Percentiles rank a stretch among this genome's conserved stretches.
Evolutionary conservation across 441 rosid species (phyloP).

Genomic region (Eutrema salsugineum): DNA sequence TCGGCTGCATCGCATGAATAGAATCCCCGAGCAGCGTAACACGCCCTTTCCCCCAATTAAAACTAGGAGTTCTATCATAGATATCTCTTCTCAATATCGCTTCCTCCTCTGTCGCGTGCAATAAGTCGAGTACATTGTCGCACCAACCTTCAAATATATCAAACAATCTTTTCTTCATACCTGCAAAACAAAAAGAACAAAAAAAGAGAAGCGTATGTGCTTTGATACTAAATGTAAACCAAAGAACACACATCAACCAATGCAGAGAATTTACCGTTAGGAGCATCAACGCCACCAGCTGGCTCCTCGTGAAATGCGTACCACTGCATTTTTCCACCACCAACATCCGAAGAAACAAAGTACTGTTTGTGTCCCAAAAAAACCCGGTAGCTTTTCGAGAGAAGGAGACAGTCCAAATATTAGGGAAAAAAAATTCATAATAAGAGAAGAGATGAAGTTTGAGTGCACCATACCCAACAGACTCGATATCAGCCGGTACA

Average conservation of each 20-base stretch:
- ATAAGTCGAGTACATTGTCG: slow-evolving; percentile 76
- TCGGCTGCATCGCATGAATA: slow-evolving; percentile 96
- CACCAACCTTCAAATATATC: slow-evolving; percentile 90
- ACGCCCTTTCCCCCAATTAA: slow-evolving; percentile 88
- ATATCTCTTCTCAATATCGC: slow-evolving; percentile 86
- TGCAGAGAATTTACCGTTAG: slow-evolving; percentile 41
- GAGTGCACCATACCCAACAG: slow-evolving; percentile 65
- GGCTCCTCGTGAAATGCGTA: slow-evolving; percentile 87
- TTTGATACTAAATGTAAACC: slow-evolving; percentile 3
- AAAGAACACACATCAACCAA: slow-evolving; percentile 1
- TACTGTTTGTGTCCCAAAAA: slow-evolving; percentile 96
- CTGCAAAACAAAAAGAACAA: slow-evolving; percentile 31
- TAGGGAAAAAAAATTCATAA: not conserved
- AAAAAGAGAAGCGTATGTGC: not conserved
- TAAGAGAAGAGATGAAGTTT: not conserved
- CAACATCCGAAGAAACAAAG: slow-evolving; percentile 95
- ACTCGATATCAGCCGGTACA: slow-evolving; percentile 83
- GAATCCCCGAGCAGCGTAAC: slow-evolving; percentile 95
- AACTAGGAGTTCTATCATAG: slow-evolving; percentile 65
- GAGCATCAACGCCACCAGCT: slow-evolving; percentile 71
- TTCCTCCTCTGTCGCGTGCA: slow-evolving; percentile 72
- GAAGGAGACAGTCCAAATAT: slow-evolving; percentile 1
- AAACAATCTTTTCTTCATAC: slow-evolving; percentile 74
- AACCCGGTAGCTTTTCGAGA: slow-evolving; percentile 67
- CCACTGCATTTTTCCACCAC: slow-evolving; percentile 99